Base-by-base conservation (phyloP, 2,329 filamentous ascomycete genomes). In the Trichophyton schoenleinii region DNA sequence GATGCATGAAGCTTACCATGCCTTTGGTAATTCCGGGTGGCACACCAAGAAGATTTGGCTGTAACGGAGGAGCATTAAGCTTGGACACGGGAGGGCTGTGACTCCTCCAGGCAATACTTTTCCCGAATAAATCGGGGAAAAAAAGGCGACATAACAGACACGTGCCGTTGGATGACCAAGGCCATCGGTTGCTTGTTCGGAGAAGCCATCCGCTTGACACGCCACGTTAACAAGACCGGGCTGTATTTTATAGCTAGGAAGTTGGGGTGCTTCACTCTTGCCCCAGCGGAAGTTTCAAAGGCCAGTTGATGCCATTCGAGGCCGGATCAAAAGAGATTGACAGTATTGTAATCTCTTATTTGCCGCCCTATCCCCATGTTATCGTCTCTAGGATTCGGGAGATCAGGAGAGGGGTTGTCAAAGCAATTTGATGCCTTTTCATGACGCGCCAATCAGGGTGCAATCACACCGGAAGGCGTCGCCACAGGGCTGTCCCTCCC, bases 1-100 rank as follows among this genome's bases (percentile, higher is more conserved):
- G 52, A 55, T 55, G 52, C 52, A 55, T 55, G 52, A 20, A 36
- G 31, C 52, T 55, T 55, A 55, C 52, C 52, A 55, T 28, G n/a
- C 25, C 52, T 55, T 34, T 36, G 52, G 52, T 55, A 34, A 49
- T 52, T 11, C 22, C 25, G 46, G 46, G 46, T 52, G 46, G 46
- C 46, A 52, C 46, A 28, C 22, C 20, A 25, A 52, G 22, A 13
- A 9, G 20, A 28, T 52, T 25, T 28, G 46, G 46, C 15, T 38
- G n/a, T n/a, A 34, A 55, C 28, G n/a, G 52, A 28, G 11, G 22
- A 36, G n/a, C 15, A 36, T n/a, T 34, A 55, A 55, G 15, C 52
- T 36, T 28, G 28, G 25, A 7, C 28, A 20, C 28, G 28, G 31
- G 28, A 55, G 52, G 49, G 28, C 22, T 31, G 11, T 36, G n/a